These are phyloP conservation scores for Colletotrichum sp. DNA, from an alignment of 2,329 filamentous ascomycete species.

Conservation along the genomic window DNA sequence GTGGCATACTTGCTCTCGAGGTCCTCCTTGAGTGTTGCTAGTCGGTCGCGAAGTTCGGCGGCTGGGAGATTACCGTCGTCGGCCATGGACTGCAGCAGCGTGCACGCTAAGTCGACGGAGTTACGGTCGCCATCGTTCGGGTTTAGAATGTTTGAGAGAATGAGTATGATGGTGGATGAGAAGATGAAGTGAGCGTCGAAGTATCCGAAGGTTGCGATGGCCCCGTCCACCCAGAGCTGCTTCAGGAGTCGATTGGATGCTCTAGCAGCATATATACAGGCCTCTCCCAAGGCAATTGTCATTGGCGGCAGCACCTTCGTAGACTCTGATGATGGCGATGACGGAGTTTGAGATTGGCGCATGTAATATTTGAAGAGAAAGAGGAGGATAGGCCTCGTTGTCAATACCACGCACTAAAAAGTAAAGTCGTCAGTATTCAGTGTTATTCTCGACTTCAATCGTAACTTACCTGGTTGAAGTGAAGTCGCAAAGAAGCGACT, in stretches of 20 bases:
- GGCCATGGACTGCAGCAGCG: slow-evolving; percentile 32
- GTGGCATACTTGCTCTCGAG: not conserved
- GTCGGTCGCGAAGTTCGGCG: slow-evolving; percentile 30
- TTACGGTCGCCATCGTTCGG: slow-evolving; percentile 29
- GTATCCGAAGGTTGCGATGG: slow-evolving; percentile 32
- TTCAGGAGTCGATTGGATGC: slow-evolving; percentile 28
- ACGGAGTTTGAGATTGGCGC: slow-evolving; percentile 16
- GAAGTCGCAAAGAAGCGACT: slow-evolving; percentile 37
- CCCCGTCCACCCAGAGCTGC: slow-evolving; percentile 28
- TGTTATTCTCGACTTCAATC: not conserved
- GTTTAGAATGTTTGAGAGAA: slow-evolving; percentile 38
- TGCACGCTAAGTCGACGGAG: slow-evolving; percentile 30
- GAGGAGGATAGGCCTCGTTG: slow-evolving; percentile 30
- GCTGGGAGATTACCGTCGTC: slow-evolving; percentile 33
- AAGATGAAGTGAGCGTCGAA: slow-evolving; percentile 36
- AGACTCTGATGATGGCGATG: not conserved
- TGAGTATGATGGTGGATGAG: slow-evolving; percentile 29
- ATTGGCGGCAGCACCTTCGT: slow-evolving; percentile 31
- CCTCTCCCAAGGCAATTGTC: slow-evolving; percentile 32
- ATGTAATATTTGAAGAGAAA: slow-evolving; percentile 32
- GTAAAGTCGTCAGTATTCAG: not conserved
- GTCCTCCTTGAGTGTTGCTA: slow-evolving; percentile 9
- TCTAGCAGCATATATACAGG: slow-evolving; percentile 31
- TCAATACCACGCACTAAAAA: slow-evolving; percentile 33
- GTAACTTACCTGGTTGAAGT: slow-evolving; percentile 23